Base-by-base conservation (phyloP, 228 moss, liverwort and hornwort genomes). In the Sphagnum fallax region DNA sequence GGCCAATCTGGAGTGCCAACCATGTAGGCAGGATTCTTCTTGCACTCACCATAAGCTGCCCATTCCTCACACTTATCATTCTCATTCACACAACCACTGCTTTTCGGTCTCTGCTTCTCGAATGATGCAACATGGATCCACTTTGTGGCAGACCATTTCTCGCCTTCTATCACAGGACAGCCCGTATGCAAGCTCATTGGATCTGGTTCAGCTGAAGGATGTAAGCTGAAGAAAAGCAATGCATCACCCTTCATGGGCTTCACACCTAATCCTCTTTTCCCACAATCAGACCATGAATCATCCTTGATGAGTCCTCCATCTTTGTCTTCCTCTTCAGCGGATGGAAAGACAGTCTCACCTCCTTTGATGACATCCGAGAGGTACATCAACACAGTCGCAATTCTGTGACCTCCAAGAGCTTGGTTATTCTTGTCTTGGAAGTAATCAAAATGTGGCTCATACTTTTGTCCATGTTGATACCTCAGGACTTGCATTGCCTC, bases 81-180 rank as follows among this genome's bases (percentile, higher is more conserved):
- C 48, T 87, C 83, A 72, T 87, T 80, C 8, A 67, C 75, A 70
- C 83, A 87, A 51, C 64, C 76, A 13, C 70, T 75, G 9, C 53
- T 13, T 7, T 69, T 55, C 6, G 47, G 48, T 8, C 49, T 49
- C 5, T 50, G 65, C 63, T 47, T 73, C 63, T 86, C 87, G 47
- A 87, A 87, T 5, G 87, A 81, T 49, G 77, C 69, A 7, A 87
- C 83, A 65, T 87, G 87, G 59, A 87, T 83, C 87, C 87, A 87
- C 65, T 87, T 87, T n/a, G 86, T 87, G 64, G 86, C 86, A 6
- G 86, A 80, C 86, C 86, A 87, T 57, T 87, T 87, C 67, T 87
- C 78, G 10, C 87, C 87, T 61, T 87, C 83, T 59, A 87, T 75
- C 12, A 87, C 87, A 9, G 87, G 87, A 72, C 87, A 87, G 6